Evolutionary conservation across 257 asterid species (phyloP).

Genomic region (Solanum phureja): DNA sequence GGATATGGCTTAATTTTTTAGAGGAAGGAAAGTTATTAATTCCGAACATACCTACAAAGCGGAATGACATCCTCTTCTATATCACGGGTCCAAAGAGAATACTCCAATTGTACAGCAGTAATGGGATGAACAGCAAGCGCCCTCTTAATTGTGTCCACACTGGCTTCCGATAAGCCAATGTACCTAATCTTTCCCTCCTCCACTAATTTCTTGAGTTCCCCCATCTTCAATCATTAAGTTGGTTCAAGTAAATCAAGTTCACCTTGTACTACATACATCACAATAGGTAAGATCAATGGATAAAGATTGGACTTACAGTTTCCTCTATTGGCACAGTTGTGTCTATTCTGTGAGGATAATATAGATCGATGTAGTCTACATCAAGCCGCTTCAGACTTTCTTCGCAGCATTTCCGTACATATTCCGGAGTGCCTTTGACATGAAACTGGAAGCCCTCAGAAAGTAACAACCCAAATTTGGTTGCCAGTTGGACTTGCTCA

Average conservation of each 20-base stretch:
- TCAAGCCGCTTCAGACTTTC: constrained; percentile 47
- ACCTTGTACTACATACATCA: not conserved
- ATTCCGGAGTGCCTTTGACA: constrained; percentile 18
- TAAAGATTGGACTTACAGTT: constrained; percentile 17
- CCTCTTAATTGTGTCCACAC: constrained; percentile 38
- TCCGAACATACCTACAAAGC: constrained; percentile 29
- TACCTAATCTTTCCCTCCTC: constrained; percentile 46
- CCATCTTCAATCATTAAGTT: constrained; percentile 12
- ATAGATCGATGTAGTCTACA: constrained; percentile 48
- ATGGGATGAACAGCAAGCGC: constrained; percentile 52
- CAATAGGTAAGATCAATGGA: not conserved
- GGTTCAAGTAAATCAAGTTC: not conserved
- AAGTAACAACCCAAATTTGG: constrained; percentile 21
- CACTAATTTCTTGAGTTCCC: constrained; percentile 45
- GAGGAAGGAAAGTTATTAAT: not conserved
- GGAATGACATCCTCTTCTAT: constrained; percentile 47
- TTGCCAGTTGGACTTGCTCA: constrained; percentile 22
- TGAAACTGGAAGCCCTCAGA: not conserved
- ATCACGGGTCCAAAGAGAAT: constrained; percentile 44
- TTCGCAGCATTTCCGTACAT: constrained; percentile 34
- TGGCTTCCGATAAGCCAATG: constrained; percentile 49
- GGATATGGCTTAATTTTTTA: not conserved
- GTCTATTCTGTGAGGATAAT: constrained; percentile 38
- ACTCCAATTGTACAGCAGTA: constrained; percentile 51
- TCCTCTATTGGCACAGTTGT: constrained; percentile 46